These are phyloP conservation scores for Trichosporon sp. DNA, from an alignment of 1,284 basidiomycete species.

Conservation along the genomic window DNA sequence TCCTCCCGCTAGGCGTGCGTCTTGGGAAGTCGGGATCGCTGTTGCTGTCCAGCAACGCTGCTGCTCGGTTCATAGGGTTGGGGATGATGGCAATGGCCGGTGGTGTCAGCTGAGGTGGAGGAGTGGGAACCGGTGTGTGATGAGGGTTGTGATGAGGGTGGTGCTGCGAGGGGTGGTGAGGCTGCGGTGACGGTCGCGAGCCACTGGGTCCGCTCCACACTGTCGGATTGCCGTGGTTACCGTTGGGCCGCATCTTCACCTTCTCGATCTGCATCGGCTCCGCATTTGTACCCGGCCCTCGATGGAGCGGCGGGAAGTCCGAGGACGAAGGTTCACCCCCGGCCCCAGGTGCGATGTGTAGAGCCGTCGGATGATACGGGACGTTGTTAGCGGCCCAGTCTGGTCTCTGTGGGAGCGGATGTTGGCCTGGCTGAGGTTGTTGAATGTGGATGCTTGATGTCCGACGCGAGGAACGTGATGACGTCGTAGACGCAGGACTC, in stretches of 20 bases:
- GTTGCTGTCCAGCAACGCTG: not conserved
- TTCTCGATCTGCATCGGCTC: conserved; percentile 46
- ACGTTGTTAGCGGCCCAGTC: conserved; percentile 48
- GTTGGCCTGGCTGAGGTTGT: conserved; percentile 33
- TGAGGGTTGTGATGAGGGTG: conserved; percentile 1
- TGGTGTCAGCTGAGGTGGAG: conserved; percentile 3
- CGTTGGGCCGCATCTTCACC: conserved; percentile 27
- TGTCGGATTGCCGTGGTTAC: conserved; percentile 10
- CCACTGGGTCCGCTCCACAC: conserved; percentile 34
- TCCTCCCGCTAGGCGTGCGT: conserved; percentile 22
- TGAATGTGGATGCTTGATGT: conserved; percentile 34
- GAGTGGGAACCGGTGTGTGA: not conserved
- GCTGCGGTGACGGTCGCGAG: conserved; percentile 4
- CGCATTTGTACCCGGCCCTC: conserved; percentile 28
- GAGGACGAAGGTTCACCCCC: conserved; percentile 21
- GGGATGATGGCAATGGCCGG: conserved; percentile 10
- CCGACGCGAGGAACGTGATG: conserved; percentile 39
- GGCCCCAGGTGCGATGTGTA: conserved; percentile 10
- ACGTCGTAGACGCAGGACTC: conserved; percentile 42
- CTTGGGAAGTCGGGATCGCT: conserved; percentile 40
- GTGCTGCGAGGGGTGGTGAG: not conserved
- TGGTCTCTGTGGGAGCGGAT: conserved; percentile 42
- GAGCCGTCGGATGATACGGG: conserved; percentile 42
- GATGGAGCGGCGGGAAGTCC: conserved; percentile 40
- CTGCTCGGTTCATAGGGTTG: conserved; percentile 10